These are phyloP conservation scores for Shiraia bambusicola DNA, from an alignment of 2,329 filamentous ascomycete species.

Conservation along the genomic window DNA sequence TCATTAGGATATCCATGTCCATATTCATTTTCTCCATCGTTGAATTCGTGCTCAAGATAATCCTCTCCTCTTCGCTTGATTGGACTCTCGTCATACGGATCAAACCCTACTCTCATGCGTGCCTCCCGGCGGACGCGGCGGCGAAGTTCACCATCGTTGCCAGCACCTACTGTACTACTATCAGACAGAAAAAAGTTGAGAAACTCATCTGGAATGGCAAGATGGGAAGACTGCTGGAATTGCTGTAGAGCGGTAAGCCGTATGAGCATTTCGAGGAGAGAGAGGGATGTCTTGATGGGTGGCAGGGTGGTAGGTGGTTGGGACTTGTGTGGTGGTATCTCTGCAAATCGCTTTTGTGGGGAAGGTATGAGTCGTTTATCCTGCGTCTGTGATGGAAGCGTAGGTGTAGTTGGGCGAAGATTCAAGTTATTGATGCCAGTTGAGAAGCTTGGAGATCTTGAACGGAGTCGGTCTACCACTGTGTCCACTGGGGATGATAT, in stretches of 20 bases:
- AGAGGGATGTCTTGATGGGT: conserved; percentile 67
- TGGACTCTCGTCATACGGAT: conserved; percentile 71
- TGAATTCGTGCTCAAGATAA: conserved; percentile 55
- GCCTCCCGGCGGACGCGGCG: conserved; percentile 63
- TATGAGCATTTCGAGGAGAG: conserved; percentile 84
- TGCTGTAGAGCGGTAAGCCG: conserved; percentile 85
- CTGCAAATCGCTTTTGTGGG: conserved; percentile 21
- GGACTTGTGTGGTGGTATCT: conserved; percentile 8
- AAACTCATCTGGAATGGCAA: conserved; percentile 87
- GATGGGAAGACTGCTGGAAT: conserved; percentile 84
- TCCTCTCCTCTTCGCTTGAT: conserved; percentile 66
- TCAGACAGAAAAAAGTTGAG: conserved; percentile 83
- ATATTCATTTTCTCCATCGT: conserved; percentile 14
- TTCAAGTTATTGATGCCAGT: conserved; percentile 52
- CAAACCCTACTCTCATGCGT: conserved; percentile 64
- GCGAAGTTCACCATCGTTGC: conserved; percentile 62
- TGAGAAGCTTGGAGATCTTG: conserved; percentile 46
- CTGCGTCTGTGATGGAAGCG: conserved; percentile 12
- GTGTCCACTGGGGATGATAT: conserved; percentile 18
- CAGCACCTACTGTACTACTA: conserved; percentile 65
- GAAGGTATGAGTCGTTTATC: conserved; percentile 34
- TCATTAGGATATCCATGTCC: conserved; percentile 8
- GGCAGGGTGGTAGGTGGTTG: conserved; percentile 38
- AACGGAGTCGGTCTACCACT: conserved; percentile 21
- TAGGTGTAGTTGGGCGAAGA: conserved; percentile 35